Conservation (phyloP, 2,329 filamentous ascomycete genomes). For the Fusarium pilosicola region DNA sequence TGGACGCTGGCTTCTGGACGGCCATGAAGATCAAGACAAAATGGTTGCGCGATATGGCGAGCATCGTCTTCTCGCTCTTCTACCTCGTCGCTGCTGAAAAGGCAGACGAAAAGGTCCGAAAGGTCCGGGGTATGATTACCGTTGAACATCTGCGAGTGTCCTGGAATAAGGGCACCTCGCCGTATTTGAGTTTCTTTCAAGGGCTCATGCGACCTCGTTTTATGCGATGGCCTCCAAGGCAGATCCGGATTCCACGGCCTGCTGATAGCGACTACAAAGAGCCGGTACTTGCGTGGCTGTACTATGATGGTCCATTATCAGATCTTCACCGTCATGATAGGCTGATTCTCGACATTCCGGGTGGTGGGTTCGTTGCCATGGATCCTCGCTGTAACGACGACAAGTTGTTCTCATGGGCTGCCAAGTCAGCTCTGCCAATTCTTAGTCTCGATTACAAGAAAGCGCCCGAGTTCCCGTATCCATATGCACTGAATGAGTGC, state of each 20-base stretch:
- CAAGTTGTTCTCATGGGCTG: constrained; percentile 91
- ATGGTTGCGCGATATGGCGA: constrained; percentile 83
- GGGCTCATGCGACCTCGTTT: constrained; percentile 79
- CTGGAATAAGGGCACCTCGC: constrained; percentile 94
- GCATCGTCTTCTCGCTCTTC: constrained; percentile 86
- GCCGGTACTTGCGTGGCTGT: constrained; percentile 87
- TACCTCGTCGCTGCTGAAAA: constrained; percentile 93
- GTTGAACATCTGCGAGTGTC: constrained; percentile 91
- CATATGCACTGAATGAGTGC: constrained; percentile 60
- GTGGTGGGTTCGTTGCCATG: constrained; percentile 97
- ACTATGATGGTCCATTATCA: constrained; percentile 88
- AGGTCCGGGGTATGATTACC: constrained; percentile 85
- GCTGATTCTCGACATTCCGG: constrained; percentile 88
- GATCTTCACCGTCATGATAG: constrained; percentile 80
- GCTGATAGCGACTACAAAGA: constrained; percentile 83
- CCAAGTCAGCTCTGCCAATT: constrained; percentile 86
- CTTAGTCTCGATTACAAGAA: constrained; percentile 86
- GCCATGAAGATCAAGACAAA: constrained; percentile 88
- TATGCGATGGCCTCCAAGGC: constrained; percentile 82
- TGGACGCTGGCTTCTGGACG: constrained; percentile 98
- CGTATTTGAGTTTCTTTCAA: constrained; percentile 81
- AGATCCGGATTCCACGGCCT: constrained; percentile 85
- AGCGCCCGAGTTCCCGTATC: constrained; percentile 62
- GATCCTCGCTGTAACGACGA: constrained; percentile 94
- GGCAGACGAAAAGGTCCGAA: constrained; percentile 95